phyloP scores from a whole-genome alignment of 352 stramenopile genomes.

The Pythium pectinolyticum region DNA sequence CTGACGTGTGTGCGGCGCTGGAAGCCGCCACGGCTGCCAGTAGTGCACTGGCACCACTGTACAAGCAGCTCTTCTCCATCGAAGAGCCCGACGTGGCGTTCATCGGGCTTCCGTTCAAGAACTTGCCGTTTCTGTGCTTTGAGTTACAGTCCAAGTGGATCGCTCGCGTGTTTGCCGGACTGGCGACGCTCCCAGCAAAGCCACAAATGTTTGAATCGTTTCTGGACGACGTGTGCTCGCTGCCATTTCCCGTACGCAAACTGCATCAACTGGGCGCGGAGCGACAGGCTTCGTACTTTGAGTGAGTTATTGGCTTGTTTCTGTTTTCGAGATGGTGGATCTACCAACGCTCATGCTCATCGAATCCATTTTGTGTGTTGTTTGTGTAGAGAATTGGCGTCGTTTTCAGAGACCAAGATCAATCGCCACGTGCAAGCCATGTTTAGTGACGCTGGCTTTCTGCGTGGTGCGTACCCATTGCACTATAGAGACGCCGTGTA shows the following conservation, averaged over 20 bases:
- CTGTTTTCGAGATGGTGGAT: background rate
- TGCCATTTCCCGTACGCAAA: conserved; percentile 52
- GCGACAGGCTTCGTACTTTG: conserved; percentile 27
- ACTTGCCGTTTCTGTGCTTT: conserved; percentile 80
- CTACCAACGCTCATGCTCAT: background rate
- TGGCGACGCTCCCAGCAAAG: conserved; percentile 46
- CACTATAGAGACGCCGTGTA: conserved; percentile 68
- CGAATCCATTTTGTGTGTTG: background rate
- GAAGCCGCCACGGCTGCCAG: conserved; percentile 32
- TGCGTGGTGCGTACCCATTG: conserved; percentile 60
- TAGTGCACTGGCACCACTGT: conserved; percentile 57
- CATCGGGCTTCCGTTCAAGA: conserved; percentile 70
- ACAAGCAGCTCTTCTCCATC: conserved; percentile 79
- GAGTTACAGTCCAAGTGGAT: conserved; percentile 78
- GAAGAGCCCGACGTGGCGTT: conserved; percentile 74
- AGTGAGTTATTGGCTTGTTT: background rate
- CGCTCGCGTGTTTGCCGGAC: conserved; percentile 51
- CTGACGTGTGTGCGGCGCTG: conserved; percentile 34
- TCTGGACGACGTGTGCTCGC: conserved; percentile 38
- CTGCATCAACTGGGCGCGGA: conserved; percentile 65
- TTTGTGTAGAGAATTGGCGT: conserved; percentile 24
- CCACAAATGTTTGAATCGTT: conserved; percentile 74
- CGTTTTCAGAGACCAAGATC: conserved; percentile 32
- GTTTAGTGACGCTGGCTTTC: conserved; percentile 56
- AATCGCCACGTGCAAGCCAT: conserved; percentile 59